phyloP scores from a whole-genome alignment of 2,329 filamentous ascomycete genomes.

The Pseudocercospora crystallina region DNA sequence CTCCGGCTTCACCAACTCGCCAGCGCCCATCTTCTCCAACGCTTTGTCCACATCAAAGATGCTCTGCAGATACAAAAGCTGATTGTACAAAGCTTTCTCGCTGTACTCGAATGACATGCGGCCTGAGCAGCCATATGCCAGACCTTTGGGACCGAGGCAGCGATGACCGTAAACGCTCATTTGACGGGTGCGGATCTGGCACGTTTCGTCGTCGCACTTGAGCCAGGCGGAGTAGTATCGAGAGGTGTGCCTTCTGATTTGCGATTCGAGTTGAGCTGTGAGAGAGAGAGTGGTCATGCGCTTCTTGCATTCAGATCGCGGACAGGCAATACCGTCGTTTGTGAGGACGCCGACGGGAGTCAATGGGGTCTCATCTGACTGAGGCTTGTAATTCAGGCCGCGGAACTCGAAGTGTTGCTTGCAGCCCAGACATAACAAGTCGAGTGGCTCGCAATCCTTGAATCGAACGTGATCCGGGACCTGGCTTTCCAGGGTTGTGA shows the following conservation, averaged over 20 bases:
- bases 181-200: slow-evolving; percentile 81
- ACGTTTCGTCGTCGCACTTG: slow-evolving; percentile 83
- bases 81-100: slow-evolving; percentile 92
- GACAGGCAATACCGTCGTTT: slow-evolving; percentile 73
- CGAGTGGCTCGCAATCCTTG: slow-evolving; percentile 72
- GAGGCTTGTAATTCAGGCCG: slow-evolving; percentile 59
- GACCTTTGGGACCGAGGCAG: slow-evolving; percentile 82
- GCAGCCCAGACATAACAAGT: slow-evolving; percentile 79
- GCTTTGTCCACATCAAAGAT: slow-evolving; percentile 91
- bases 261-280: slow-evolving; percentile 81
- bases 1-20: slow-evolving; percentile 38
- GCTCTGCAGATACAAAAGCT: slow-evolving; percentile 80
- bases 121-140: slow-evolving; percentile 80
- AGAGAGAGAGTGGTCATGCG: slow-evolving; percentile 69
- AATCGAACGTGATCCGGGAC: slow-evolving; percentile 91
- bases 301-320: slow-evolving; percentile 60
- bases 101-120: slow-evolving; percentile 84
- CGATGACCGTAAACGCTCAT: slow-evolving; percentile 90
- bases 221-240: slow-evolving; percentile 93
- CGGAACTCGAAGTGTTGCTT: slow-evolving; percentile 71
- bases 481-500: slow-evolving; percentile 90
- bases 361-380: slow-evolving; percentile 28
- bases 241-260: slow-evolving; percentile 74
- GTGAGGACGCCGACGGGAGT: slow-evolving; percentile 60
- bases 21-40: slow-evolving; percentile 43